Base-by-base conservation (phyloP, 2,329 filamentous ascomycete species). In the Sclerotinia spermophila region DNA sequence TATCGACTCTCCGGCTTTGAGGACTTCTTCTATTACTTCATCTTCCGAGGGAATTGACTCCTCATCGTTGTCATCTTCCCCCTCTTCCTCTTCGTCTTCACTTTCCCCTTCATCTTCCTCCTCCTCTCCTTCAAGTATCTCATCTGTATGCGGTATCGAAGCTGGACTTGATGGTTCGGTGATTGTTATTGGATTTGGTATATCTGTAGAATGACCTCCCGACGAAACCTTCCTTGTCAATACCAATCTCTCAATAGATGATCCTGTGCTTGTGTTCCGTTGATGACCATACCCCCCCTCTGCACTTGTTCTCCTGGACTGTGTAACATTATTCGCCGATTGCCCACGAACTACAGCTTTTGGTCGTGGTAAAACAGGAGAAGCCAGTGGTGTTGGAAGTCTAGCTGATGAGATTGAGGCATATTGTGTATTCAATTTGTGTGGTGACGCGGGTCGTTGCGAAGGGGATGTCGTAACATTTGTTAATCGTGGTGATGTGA, bases 1-100 rank as follows among this genome's bases (percentile, higher is more conserved):
- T 24, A 86, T 81, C 19, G 84, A 83, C 75, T 81, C 82, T 42
- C 79, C 83, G 62, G 84, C 84, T 79, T 86, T 92, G 27, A 85
- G 85, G 6, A 90, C 87, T 45, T 61, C 66, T 67, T 33, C 42
- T 74, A 88, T 90, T 51, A 74, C 73, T 38, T 67, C 68, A 45
- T 74, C 70, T 27, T 62, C 64, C 21, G 67, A 51, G 33, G 44
- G 40, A 42, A 48, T 44, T 7, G 73, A 70, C 5, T 67, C 51
- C 21, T 5, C 67, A 48, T 61, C 67, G 17, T 68, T 61, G 10
- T 65, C 66, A 30, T 71, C 65, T 19, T 68, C 67, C 42, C 71
- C 67, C 7, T 71, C 64, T 5, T 62, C 33, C 24, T 67, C 58
- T 33, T 75, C 73, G 53, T 78, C 76, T 0, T 48, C 30, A 21